Evolutionary conservation across 805 yeast species (phyloP), one percentile per base, ranked within the genome.

Genomic region (Barnettozyma sucrosica): DNA sequence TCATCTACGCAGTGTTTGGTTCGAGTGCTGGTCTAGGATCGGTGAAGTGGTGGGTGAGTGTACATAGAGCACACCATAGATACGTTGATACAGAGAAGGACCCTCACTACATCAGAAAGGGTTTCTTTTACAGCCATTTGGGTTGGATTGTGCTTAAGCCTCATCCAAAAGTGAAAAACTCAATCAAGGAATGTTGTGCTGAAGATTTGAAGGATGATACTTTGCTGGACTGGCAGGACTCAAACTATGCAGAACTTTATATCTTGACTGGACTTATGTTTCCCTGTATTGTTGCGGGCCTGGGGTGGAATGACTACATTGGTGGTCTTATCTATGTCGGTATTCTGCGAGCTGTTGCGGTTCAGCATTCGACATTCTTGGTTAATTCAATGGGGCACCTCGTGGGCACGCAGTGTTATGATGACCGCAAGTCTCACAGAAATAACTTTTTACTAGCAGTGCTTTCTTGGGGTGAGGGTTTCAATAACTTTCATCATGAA

Each of bases 401-500:
- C 55, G 68, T 83, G 33, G 90, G 90, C 7, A 76, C 81, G 26
- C 81, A 84, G 55, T 85, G 95, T 0, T 83, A 77, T 63, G 86
- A 81, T 56, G 86, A 80, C 63, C 77, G 80, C 41, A 84, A 85
- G 57, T 79, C 95, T 49, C 92, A 80, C 56, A 75, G 77, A 61
- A 86, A 79, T 71, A 89, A 74, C 61, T 79, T 48, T 81, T 16
- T 63, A 79, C 42, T 75, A 81, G 23, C 81, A 81, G 20, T 61
- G 80, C 14, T 87, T 14, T 84, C 96, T 0, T 81, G 85, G 61
- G 98, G 98, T 11, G 97, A 90, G 67, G 92, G 95, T 5, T 81
- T 81, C 66, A 95, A 89, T 66, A 90, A 89, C 68, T 92, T 85
- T 70, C 98, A 90, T 69, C 97, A 92, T 69, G 96, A 89, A 68